Conservation (phyloP, 2,329 filamentous ascomycete genomes). For the Mollisiaceae sp. region DNA sequence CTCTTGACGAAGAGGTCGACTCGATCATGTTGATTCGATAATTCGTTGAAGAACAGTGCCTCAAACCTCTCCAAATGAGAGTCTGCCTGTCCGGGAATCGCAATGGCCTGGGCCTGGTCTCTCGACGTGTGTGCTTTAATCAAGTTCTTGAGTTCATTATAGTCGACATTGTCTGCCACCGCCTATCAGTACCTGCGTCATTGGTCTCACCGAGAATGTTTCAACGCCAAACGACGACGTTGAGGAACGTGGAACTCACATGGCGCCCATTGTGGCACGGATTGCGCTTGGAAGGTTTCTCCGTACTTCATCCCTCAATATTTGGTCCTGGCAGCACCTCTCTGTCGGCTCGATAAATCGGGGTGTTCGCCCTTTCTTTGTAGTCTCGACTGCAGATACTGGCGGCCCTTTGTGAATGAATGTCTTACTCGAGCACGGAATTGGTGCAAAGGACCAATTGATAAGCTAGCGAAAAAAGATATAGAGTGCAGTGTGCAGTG, state of each 20-base stretch:
- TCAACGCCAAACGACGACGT: constrained; percentile 16
- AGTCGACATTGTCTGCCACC: constrained; percentile 79
- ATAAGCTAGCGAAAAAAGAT: neutral
- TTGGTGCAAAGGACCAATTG: constrained; percentile 3
- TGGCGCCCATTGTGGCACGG: constrained; percentile 81
- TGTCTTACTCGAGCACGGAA: constrained; percentile 6
- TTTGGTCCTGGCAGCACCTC: neutral
- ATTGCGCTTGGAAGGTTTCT: constrained; percentile 73
- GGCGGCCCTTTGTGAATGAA: neutral
- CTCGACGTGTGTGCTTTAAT: constrained; percentile 81
- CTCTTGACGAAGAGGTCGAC: constrained; percentile 79
- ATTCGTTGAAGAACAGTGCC: constrained; percentile 70
- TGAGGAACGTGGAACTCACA: constrained; percentile 53
- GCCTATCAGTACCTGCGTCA: constrained; percentile 19
- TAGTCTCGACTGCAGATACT: neutral
- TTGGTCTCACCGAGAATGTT: constrained; percentile 7
- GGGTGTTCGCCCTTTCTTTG: neutral
- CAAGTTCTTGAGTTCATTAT: constrained; percentile 83
- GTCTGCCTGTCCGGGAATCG: constrained; percentile 75
- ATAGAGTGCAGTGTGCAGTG: neutral
- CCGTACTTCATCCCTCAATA: constrained; percentile 72
- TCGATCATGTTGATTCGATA: constrained; percentile 77
- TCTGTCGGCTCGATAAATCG: neutral
- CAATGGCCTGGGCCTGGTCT: constrained; percentile 71
- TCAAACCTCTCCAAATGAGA: constrained; percentile 67